Evolutionary conservation across 2,329 filamentous ascomycete genomes (phyloP).

Genomic region (Myrmaecium sp.): DNA sequence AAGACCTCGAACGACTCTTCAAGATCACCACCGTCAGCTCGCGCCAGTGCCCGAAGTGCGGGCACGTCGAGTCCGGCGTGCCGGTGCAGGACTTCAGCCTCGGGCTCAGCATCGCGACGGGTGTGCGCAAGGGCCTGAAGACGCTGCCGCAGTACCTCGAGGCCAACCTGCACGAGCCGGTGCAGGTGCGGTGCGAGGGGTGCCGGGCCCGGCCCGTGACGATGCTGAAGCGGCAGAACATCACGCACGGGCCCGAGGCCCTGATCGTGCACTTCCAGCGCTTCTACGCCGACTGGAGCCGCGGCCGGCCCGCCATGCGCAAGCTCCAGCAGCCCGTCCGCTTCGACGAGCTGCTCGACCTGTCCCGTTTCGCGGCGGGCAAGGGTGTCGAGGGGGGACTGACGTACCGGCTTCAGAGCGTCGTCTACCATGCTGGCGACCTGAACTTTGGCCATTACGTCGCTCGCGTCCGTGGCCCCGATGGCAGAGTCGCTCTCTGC

Average conservation of each 20-base stretch:
- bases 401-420: conserved; percentile 1
- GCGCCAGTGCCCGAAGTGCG: conserved; percentile 5
- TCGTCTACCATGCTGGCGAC: neutral
- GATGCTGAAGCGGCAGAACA: conserved; percentile 1
- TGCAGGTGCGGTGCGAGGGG: conserved; percentile 6
- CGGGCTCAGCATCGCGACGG: conserved; percentile 4
- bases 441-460: conserved; percentile 3
- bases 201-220: conserved; percentile 5
- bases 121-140: neutral
- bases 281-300: conserved; percentile 2
- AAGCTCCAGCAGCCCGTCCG: conserved; percentile 1
- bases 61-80: conserved; percentile 1
- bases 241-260: conserved; percentile 7
- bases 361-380: neutral
- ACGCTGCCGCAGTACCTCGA: conserved; percentile 5
- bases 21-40: conserved; percentile 4
- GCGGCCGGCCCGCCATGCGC: neutral
- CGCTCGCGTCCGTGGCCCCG: neutral
- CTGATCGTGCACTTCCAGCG: conserved; percentile 7
- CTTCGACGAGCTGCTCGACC: conserved; percentile 1
- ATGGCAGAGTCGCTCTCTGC: conserved; percentile 1
- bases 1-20: no score
- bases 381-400: neutral
- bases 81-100: conserved; percentile 4
- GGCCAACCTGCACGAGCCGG: conserved; percentile 3